Evolutionary conservation across 2,329 filamentous ascomycete species (phyloP), one percentile per base, ranked within the genome.

Genomic region (Epicoccum sorghinum): DNA sequence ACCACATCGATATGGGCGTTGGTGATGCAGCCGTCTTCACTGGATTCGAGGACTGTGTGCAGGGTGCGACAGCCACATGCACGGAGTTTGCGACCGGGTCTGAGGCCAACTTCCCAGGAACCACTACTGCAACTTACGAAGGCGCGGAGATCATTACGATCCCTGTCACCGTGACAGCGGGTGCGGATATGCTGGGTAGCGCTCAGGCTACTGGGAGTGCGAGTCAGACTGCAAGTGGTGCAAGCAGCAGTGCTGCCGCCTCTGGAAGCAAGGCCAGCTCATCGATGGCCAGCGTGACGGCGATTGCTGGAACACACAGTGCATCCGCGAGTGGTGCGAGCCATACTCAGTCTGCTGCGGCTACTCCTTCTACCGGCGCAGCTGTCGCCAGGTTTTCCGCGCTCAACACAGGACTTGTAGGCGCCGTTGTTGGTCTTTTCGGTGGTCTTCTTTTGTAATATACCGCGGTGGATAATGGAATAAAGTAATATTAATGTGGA

Each of bases 101-200:
- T 13, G 60, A 64, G 38, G 68, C 68, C 1, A 70, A 71, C 37
- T 60, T 58, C 32, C 67, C 68, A 1, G 67, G 69, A 3, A 55
- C 49, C 25, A 62, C 53, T 27, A 69, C 64, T 1, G 44, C 39
- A 32, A 67, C 58, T 3, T 67, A 61, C 42, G 55, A 51, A 3
- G 50, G 45, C 14, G 59, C 39, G 4, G 40, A 47, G 14, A 49
- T 56, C 6, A 27, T 22, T 9, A 55, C 39, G 3, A 4, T 55
- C 3, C 39, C 51, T 10, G 50, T 65, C 1, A 47, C 48, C 3
- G 48, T 65, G 6, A 65, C 64, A 2, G 57, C 54, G n/a, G 64
- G 64, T 0, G 58, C 40, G 12, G 61, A 64, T 9, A 62, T 58
- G 47, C 38, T 67, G 25, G 50, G 37, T 10, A 27, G 47, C 23